Conservation (phyloP, 805 yeast species). For the Lipomyces spencermartinsiae region DNA sequence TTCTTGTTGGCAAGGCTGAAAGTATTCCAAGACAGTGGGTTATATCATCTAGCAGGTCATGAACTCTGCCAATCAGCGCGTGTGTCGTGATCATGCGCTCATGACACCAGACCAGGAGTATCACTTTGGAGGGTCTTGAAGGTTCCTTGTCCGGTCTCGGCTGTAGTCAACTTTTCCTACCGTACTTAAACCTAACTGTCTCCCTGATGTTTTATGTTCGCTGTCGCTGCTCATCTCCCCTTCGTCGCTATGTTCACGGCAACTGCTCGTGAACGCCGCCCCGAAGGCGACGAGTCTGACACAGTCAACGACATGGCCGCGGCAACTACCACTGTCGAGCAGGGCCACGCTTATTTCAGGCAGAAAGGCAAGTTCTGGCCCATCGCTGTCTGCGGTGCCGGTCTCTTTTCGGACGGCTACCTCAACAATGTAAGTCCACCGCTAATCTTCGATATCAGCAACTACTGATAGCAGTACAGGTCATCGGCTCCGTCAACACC, state of each 20-base stretch:
- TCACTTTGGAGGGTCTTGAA: too few species aligned
- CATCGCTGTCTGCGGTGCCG: slow-evolving; percentile 86
- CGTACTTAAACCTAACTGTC: too few species aligned
- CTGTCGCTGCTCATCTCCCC: background rate
- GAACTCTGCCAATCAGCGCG: background rate
- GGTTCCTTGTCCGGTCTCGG: too few species aligned
- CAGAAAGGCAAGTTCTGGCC: slow-evolving; percentile 55
- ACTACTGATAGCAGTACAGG: slow-evolving; percentile 38
- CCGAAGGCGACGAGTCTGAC: background rate
- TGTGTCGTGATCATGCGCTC: background rate
- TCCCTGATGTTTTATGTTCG: background rate
- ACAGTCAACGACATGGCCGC: too few species aligned
- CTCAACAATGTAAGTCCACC: slow-evolving; percentile 61
- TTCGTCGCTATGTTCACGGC: background rate
- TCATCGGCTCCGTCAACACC: slow-evolving; percentile 77
- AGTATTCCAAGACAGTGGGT: too few species aligned
- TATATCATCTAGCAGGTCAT: too few species aligned
- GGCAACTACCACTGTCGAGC: background rate
- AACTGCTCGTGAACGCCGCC: background rate
- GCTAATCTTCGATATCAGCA: background rate
- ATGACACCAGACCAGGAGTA: too few species aligned
- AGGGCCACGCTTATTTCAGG: background rate
- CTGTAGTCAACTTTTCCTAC: too few species aligned
- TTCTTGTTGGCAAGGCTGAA: too few species aligned
- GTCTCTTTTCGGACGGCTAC: slow-evolving; percentile 92